These are phyloP conservation scores for Lactuca saligna DNA, from an alignment of 129 eudicot genomes.

Conservation along the genomic window DNA sequence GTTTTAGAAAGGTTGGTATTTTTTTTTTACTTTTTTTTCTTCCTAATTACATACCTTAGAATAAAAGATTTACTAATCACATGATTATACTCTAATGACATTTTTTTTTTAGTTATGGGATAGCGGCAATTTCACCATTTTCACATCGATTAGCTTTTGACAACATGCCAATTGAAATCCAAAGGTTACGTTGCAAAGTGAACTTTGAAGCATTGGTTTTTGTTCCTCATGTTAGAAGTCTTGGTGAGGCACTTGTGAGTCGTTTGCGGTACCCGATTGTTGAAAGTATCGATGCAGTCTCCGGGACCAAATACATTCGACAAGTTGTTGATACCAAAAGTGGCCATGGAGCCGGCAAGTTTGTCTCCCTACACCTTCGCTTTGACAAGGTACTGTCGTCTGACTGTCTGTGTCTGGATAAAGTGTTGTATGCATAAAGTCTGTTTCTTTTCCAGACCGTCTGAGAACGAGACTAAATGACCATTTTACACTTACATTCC, in stretches of 20 bases:
- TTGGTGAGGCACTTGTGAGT: constrained; percentile 85
- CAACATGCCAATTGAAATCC: constrained; percentile 86
- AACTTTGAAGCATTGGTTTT: constrained; percentile 82
- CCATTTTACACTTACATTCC: no score
- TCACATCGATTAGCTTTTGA: constrained; percentile 94
- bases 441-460: no score
- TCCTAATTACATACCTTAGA: no score
- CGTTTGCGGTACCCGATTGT: constrained; percentile 72
- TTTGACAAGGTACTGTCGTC: constrained; percentile 71
- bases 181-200: constrained; percentile 92
- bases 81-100: neutral
- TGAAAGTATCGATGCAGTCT: constrained; percentile 36
- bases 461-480: no score
- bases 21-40: no score
- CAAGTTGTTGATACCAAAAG: constrained; percentile 51
- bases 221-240: constrained; percentile 90
- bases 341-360: constrained; percentile 66
- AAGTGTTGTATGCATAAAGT: no score
- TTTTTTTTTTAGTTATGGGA: constrained; percentile 64
- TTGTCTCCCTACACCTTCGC: constrained; percentile 83
- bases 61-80: neutral
- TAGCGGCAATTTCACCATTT: constrained; percentile 95
- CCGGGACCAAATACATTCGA: constrained; percentile 49
- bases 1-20: constrained; percentile 73
- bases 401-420: no score